These are phyloP conservation scores for Chlamydomonas sp. DNA, from an alignment of 139 green algal genomes.

Conservation along the genomic window DNA sequence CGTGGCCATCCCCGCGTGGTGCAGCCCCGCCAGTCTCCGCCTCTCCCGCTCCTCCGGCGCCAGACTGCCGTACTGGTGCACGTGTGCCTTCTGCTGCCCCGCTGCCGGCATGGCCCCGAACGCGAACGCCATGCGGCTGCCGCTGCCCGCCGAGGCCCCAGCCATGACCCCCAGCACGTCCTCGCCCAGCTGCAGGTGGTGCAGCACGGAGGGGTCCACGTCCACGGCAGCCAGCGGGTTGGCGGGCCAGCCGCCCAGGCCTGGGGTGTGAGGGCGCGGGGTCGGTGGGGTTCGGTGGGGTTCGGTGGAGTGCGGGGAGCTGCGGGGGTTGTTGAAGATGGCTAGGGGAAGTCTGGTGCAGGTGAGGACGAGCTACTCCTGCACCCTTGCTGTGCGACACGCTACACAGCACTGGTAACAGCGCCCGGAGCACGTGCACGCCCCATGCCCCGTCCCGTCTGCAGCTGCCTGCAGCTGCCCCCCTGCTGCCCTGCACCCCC, in stretches of 20 bases:
- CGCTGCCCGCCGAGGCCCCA: background rate
- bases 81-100: background rate
- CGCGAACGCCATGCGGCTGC: constrained; percentile 6
- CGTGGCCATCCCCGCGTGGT: background rate
- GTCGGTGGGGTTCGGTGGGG: background rate
- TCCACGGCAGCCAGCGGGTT: constrained; percentile 16
- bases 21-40: too few species aligned
- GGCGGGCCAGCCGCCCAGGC: constrained; percentile 22
- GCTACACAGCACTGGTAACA: too few species aligned
- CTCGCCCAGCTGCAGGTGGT: constrained; percentile 13
- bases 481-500: too few species aligned
- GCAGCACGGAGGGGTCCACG: background rate
- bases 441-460: too few species aligned
- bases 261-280: background rate
- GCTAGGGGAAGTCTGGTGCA: too few species aligned
- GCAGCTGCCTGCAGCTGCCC: too few species aligned
- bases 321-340: too few species aligned
- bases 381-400: too few species aligned
- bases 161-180: constrained; percentile 1
- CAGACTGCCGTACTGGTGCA: background rate
- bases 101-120: constrained; percentile 22
- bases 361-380: too few species aligned
- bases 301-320: too few species aligned
- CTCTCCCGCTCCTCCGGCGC: background rate
- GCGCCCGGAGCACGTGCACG: too few species aligned